Evolutionary conservation across 2,329 filamentous ascomycete genomes (phyloP).

Genomic region (Sclerotinia minor): DNA sequence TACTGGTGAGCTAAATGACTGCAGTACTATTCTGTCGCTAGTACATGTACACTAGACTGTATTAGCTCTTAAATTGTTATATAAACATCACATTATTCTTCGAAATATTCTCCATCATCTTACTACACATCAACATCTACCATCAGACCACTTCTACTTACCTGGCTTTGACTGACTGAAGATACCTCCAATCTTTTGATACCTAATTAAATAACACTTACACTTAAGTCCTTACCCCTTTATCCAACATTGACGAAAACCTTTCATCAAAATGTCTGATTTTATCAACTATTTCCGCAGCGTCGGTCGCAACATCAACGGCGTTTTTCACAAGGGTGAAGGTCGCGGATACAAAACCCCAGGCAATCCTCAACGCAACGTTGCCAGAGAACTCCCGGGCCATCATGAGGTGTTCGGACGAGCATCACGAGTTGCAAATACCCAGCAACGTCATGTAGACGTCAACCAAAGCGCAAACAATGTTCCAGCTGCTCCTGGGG

Average conservation of each 20-base stretch:
- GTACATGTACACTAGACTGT: not conserved
- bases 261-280: not conserved
- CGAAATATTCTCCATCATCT: not conserved
- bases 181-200: not conserved
- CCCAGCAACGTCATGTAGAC: not conserved
- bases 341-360: not conserved
- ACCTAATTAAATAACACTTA: not conserved
- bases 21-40: not conserved
- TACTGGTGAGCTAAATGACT: not conserved
- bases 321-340: not conserved
- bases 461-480: not conserved
- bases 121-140: not conserved
- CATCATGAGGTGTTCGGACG: not conserved
- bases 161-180: not conserved
- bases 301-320: not conserved
- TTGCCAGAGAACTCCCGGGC: not conserved
- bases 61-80: not conserved
- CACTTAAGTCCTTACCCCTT: not conserved
- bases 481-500: not conserved
- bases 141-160: slow-evolving; percentile 3
- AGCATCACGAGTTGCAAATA: too few species aligned
- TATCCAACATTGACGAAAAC: not conserved
- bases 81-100: not conserved
- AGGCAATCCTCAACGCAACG: too few species aligned
- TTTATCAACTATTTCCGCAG: not conserved